Base-by-base conservation (phyloP, 306 rosid genomes). In the Acmispon strigosus region DNA sequence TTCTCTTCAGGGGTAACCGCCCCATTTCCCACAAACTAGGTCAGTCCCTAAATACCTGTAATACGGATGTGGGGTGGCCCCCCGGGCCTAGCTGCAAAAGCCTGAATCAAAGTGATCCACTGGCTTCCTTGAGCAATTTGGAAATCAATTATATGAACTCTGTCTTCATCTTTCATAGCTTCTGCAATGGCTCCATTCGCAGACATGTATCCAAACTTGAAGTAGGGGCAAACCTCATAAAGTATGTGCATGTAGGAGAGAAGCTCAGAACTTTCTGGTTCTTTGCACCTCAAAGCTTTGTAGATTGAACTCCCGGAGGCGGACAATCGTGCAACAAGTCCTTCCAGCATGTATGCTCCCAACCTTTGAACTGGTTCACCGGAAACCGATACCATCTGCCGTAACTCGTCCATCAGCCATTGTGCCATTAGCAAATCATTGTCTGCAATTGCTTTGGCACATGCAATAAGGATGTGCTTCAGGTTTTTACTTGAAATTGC, bases 151-250 rank as follows among this genome's bases (percentile, higher is more conserved):
- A 95, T 95, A 80, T 91, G 99, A 75, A 95, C 96, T 69, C 86
- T 66, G 34, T 84, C 81, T 64, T 89, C 96, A 39, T 87, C 82
- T 76, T 91, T 95, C 97, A 89, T 89, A 45, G 99, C 99, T 76
- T 95, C 99, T 48, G 99, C 99, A 58, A 95, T 95, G 53, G 99
- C 99, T 68, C 97, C 99, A 71, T 91, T 95, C 7, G 97, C 99
- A 43, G 99, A 87, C 97, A 95, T 89, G 87, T 95, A 91, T 1
- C 96, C 99, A 2, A 95, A 95, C 70, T 91, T 95, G 85, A 95
- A 95, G 78, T 89, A 89, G 6, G 99, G 99, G 60, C 99, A 95
- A 59, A 86, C 96, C 82, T 95, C 99, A 45, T 82, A 83, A 13
- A 95, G 91, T 80, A 91, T 77, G 78, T 94, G 90, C 98, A 89